Base-by-base conservation (phyloP, 768 basidiomycete genomes). In the Macrocybe gigantea region DNA sequence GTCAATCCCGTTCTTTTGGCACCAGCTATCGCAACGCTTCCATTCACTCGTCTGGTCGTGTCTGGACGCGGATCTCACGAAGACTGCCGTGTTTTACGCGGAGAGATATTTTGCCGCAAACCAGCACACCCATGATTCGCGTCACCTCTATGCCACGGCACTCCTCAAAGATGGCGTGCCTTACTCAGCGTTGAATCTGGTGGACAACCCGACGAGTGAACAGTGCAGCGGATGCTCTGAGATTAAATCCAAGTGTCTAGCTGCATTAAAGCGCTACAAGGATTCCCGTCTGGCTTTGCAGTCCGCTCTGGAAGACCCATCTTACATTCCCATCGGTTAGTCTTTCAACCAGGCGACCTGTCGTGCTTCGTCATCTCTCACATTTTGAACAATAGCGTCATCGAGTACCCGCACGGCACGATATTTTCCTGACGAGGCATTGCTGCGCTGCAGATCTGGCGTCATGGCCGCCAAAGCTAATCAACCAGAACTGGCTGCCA, bases 1-100 rank as follows among this genome's bases (percentile, higher is more conserved):
- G 69, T 60, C 68, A 53, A 61, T 71, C 49, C 68, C 72, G 51
- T 62, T 69, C 47, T 72, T 77, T 66, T 66, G 73, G 52, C 74
- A 79, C 52, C 69, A 77, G 60, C 78, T 88, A 59, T 72, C 75
- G 43, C 79, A 80, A 65, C 84, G 85, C 54, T 85, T 87, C 61
- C 78, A 78, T 54, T 69, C 77, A 44, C 73, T 93, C 53, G 74
- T 91, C 58, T 91, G 89, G 88, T 80, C 81, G 56, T 90, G 82
- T 67, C 82, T 93, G 49, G 90, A 93, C 69, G 77, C 81, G 47
- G 85, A 86, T 58, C 80, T 93, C 39, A 72, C 78, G 56, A 79
- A 77, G 64, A 83, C 89, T 9, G 91, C 92, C 36, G 78, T 90
- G 40, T 95, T 95, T 71, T 88, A 88, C 69, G 89, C 91, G 33